A percentile compares a stretch with the other conserved stretches of the same genome.
Evolutionary conservation across 768 basidiomycete genomes (phyloP).

Genomic region (Austroboletus eburneus): DNA sequence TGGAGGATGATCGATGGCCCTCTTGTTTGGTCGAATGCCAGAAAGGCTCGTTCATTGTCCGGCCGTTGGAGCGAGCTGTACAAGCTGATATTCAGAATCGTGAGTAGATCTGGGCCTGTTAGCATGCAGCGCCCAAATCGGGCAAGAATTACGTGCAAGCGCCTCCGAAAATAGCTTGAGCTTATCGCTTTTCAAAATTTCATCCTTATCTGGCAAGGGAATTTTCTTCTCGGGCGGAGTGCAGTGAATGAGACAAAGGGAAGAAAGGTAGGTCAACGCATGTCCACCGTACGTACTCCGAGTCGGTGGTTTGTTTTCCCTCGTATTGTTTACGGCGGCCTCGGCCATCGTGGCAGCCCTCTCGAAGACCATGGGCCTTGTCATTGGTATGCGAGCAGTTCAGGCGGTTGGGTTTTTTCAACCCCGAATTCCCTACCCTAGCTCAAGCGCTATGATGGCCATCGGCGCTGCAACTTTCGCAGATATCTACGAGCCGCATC

Average conservation of each 20-base stretch:
- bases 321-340: constrained; percentile 50
- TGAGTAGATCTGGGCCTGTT: constrained; percentile 3
- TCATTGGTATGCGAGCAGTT: constrained; percentile 66
- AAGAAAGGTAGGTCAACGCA: constrained; percentile 50
- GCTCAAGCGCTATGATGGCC: constrained; percentile 61
- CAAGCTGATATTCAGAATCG: constrained; percentile 29
- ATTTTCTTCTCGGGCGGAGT: constrained; percentile 35
- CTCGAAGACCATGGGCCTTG: constrained; percentile 48
- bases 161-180: constrained; percentile 61
- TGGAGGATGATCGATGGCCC: constrained; percentile 66
- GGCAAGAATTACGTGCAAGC: constrained; percentile 57
- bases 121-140: constrained; percentile 69
- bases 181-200: constrained; percentile 69
- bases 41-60: constrained; percentile 42
- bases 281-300: too few relatives aligned
- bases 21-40: constrained; percentile 50
- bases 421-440: constrained; percentile 18
- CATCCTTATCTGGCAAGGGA: constrained; percentile 71
- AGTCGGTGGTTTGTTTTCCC: constrained; percentile 51
- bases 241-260: constrained; percentile 54
- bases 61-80: not conserved
- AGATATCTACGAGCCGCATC: constrained; percentile 71
- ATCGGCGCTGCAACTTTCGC: constrained; percentile 73
- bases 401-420: constrained; percentile 54
- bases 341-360: constrained; percentile 58